These are phyloP conservation scores for Neonectria sp. DNA, from an alignment of 2,329 filamentous ascomycete species.

Conservation along the genomic window DNA sequence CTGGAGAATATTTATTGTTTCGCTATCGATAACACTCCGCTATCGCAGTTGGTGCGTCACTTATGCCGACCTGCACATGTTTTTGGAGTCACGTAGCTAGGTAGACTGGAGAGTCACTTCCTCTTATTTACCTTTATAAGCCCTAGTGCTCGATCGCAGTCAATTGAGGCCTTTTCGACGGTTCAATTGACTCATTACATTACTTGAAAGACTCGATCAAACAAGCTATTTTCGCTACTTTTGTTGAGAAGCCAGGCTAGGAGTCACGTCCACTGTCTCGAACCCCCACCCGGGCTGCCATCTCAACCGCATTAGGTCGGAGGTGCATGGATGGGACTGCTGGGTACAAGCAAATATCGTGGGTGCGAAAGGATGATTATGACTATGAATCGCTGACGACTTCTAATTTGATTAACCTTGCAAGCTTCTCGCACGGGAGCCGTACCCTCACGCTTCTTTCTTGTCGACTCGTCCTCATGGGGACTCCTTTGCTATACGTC, in stretches of 20 bases:
- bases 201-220: neutral
- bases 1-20: conserved; percentile 45
- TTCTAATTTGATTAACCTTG: neutral
- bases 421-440: neutral
- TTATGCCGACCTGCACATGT: conserved; percentile 18
- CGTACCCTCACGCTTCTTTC: neutral
- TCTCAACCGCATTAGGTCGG: neutral
- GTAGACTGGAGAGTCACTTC: conserved; percentile 21
- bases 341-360: neutral
- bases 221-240: neutral
- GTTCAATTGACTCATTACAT: conserved; percentile 8
- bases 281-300: conserved; percentile 9
- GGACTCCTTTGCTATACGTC: neutral
- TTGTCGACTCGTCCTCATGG: neutral
- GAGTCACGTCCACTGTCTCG: neutral
- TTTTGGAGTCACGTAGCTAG: neutral
- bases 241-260: neutral
- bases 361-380: neutral
- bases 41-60: conserved; percentile 45
- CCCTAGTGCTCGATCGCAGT: neutral
- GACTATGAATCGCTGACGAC: neutral
- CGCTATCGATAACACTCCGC: conserved; percentile 51
- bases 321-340: neutral
- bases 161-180: neutral
- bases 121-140: neutral